Conservation (phyloP, 441 rosid genomes). For the Jatropha podagrica region DNA sequence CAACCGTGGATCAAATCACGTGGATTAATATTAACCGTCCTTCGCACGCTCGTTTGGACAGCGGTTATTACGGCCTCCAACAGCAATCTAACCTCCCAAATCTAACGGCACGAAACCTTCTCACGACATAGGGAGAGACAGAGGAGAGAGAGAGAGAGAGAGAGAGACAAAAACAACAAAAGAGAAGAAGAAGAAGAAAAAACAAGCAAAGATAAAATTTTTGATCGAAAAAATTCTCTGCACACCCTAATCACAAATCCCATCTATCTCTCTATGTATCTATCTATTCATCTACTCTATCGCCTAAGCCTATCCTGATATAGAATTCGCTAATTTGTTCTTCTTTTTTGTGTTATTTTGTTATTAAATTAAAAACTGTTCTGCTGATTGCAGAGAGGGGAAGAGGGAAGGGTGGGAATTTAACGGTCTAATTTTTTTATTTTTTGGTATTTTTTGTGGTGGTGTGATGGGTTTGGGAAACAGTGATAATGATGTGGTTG, state of each 20-base stretch:
- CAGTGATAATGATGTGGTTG: constrained; percentile 51
- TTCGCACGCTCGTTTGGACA: constrained; percentile 35
- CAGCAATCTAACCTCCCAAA: constrained; percentile 37
- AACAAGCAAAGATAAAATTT: neutral
- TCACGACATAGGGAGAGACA: constrained; percentile 2
- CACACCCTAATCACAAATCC: neutral
- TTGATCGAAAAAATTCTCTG: neutral
- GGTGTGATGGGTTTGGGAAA: constrained; percentile 76
- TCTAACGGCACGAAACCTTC: constrained; percentile 34
- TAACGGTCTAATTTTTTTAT: neutral
- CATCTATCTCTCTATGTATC: neutral
- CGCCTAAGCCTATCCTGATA: neutral
- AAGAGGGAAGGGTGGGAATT: neutral
- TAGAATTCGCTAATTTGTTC: neutral
- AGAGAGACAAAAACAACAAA: neutral
- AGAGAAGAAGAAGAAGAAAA: neutral
- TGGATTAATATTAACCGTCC: constrained; percentile 39
- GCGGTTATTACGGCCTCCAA: constrained; percentile 39
- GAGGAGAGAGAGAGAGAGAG: constrained; percentile 24
- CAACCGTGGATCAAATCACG: neutral
- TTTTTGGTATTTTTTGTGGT: constrained; percentile 25
- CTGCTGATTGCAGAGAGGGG: neutral
- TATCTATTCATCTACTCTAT: neutral
- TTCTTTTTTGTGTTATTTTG: neutral
- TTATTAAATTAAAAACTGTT: neutral